These are phyloP conservation scores for Axilococcus clingmanii DNA, from an alignment of 139 green algal genomes.

Conservation along the genomic window DNA sequence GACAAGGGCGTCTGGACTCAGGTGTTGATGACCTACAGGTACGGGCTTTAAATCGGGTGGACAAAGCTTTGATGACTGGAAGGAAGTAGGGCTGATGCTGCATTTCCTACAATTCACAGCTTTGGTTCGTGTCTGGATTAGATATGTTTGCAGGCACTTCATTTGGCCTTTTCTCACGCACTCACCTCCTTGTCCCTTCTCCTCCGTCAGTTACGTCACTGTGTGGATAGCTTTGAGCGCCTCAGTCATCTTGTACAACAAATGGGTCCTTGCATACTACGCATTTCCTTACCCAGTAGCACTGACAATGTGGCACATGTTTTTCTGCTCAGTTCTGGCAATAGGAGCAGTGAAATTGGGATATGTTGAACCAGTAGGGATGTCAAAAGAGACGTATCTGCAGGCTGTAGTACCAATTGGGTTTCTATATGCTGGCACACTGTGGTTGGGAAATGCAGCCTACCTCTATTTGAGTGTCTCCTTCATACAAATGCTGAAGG, in stretches of 20 bases:
- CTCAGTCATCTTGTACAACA: conserved; percentile 44
- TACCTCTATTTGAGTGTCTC: conserved; percentile 42
- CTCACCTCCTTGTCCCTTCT: too few relatives aligned
- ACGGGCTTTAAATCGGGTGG: too few relatives aligned
- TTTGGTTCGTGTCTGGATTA: too few relatives aligned
- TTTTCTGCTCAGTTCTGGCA: conserved; percentile 69
- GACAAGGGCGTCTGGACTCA: too few relatives aligned
- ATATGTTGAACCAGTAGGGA: conserved; percentile 53
- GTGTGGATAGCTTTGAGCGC: conserved; percentile 1
- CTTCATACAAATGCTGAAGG: conserved; percentile 50
- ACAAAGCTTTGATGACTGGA: too few relatives aligned
- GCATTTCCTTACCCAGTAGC: conserved; percentile 82
- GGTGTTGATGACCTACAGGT: too few relatives aligned
- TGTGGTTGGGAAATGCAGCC: conserved; percentile 50
- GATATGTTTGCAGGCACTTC: too few relatives aligned
- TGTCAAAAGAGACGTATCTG: conserved; percentile 39
- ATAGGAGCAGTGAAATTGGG: conserved; percentile 35
- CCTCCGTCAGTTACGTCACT: not conserved
- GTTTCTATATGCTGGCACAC: conserved; percentile 30
- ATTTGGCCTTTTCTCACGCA: too few relatives aligned
- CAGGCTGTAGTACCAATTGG: conserved; percentile 37
- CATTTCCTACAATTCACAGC: too few relatives aligned
- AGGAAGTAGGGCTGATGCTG: too few relatives aligned
- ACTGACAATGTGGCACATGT: conserved; percentile 77
- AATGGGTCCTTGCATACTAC: conserved; percentile 49